Percentiles rank a stretch among this genome's conserved stretches.
These are phyloP conservation scores for Scleroderma bovista DNA, from an alignment of 768 basidiomycete genomes.

Conservation along the genomic window DNA sequence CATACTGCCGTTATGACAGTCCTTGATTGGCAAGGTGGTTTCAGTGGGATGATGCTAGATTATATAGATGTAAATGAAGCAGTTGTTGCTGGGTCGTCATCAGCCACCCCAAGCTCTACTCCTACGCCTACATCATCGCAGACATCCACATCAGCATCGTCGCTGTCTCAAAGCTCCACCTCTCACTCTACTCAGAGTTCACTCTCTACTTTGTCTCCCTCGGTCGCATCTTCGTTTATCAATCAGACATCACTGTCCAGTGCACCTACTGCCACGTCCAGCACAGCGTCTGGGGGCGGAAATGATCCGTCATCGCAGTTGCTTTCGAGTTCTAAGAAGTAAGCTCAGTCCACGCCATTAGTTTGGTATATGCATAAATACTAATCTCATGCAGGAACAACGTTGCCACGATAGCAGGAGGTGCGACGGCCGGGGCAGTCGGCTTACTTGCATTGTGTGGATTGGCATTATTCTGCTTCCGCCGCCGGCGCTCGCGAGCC, in stretches of 20 bases:
- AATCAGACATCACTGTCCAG: not conserved
- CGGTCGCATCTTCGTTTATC: conserved; percentile 3
- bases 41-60: conserved; percentile 26
- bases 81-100: conserved; percentile 5
- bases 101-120: not conserved
- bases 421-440: conserved; percentile 12
- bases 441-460: conserved; percentile 13
- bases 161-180: not conserved
- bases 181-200: not conserved
- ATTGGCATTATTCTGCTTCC: conserved; percentile 8
- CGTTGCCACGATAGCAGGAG: conserved; percentile 13
- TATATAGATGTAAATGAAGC: conserved; percentile 23
- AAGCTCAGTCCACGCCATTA: not conserved
- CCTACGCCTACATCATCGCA: conserved; percentile 2
- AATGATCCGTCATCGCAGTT: not conserved
- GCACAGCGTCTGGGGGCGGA: conserved; percentile 6
- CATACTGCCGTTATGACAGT: conserved; percentile 22
- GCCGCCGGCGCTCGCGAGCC: conserved; percentile 2
- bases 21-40: conserved; percentile 17
- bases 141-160: conserved; percentile 5
- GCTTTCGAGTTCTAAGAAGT: conserved; percentile 7
- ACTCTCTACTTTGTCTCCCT: not conserved
- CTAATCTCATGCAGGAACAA: conserved; percentile 8
- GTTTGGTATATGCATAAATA: not conserved
- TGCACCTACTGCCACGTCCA: too few relatives aligned